These are phyloP conservation scores for Mangifera indica DNA, from an alignment of 345 rosid genomes.

Conservation along the genomic window DNA sequence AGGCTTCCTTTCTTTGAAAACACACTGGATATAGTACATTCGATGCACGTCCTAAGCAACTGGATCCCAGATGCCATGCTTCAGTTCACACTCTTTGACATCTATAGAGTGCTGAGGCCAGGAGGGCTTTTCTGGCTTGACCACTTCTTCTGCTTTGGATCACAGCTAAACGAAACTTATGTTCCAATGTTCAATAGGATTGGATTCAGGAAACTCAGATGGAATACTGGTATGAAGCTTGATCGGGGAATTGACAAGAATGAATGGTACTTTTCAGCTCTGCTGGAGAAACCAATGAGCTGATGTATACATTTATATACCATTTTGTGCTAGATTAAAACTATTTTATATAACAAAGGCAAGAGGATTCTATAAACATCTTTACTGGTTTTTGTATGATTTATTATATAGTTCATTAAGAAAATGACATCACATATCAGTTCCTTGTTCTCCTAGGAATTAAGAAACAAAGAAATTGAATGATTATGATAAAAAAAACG, in stretches of 20 bases:
- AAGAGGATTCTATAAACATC: background rate
- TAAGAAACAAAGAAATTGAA: background rate
- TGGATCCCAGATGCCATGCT: background rate
- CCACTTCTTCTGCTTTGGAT: background rate
- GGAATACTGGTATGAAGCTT: background rate
- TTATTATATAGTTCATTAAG: background rate
- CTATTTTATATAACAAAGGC: background rate
- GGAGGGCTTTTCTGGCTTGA: background rate
- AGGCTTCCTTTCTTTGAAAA: background rate
- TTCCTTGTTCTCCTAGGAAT: background rate
- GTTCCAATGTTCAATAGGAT: background rate
- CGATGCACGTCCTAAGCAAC: background rate
- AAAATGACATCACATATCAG: background rate
- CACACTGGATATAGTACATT: conserved; percentile 7
- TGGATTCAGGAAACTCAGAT: background rate
- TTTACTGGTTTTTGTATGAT: background rate
- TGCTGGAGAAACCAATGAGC: too few species aligned
- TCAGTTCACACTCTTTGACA: conserved; percentile 28
- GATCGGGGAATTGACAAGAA: conserved; percentile 9
- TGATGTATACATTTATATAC: background rate
- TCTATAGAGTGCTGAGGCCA: background rate
- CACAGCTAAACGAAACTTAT: background rate
- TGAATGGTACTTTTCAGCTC: too few species aligned
- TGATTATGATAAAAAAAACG: background rate
- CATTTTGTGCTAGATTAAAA: background rate